Conservation (phyloP, 192 early-diverging fungal species). For the Pilaira anomala region DNA sequence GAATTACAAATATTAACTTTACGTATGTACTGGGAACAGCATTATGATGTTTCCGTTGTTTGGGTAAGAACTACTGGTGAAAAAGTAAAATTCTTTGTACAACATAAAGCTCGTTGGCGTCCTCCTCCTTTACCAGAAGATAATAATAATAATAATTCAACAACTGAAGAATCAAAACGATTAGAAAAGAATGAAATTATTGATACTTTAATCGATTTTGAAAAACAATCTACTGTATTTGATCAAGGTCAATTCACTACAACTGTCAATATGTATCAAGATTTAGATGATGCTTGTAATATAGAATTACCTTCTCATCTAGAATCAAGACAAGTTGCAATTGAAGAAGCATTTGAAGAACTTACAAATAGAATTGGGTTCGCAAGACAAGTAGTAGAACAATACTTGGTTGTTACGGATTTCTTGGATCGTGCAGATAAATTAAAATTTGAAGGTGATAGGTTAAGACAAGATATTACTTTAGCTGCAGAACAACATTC, state of each 20-base stretch:
- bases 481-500: slow-evolving; percentile 12
- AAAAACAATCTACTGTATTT: slow-evolving; percentile 24
- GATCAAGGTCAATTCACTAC: slow-evolving; percentile 34
- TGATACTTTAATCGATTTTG: slow-evolving; percentile 17
- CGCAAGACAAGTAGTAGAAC: slow-evolving; percentile 37
- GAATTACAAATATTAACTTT: slow-evolving; percentile 34
- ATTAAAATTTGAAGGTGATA: slow-evolving; percentile 25
- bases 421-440: slow-evolving; percentile 29
- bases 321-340: slow-evolving; percentile 29
- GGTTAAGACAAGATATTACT: slow-evolving; percentile 20
- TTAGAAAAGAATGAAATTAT: slow-evolving; percentile 17
- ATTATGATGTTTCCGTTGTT: slow-evolving; percentile 26
- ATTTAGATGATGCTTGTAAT: slow-evolving; percentile 36
- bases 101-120: slow-evolving; percentile 23
- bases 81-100: slow-evolving; percentile 26
- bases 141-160: neutral
- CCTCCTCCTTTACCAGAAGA: neutral
- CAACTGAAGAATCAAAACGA: slow-evolving; percentile 2
- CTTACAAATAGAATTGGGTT: slow-evolving; percentile 33
- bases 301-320: slow-evolving; percentile 36
- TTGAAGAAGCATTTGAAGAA: slow-evolving; percentile 38
- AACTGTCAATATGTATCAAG: slow-evolving; percentile 37
- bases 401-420: slow-evolving; percentile 34
- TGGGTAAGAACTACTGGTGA: slow-evolving; percentile 21
- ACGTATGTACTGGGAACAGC: slow-evolving; percentile 39